These are phyloP conservation scores for Elongisporangium undulatum DNA, from an alignment of 352 stramenopile species.

Conservation along the genomic window DNA sequence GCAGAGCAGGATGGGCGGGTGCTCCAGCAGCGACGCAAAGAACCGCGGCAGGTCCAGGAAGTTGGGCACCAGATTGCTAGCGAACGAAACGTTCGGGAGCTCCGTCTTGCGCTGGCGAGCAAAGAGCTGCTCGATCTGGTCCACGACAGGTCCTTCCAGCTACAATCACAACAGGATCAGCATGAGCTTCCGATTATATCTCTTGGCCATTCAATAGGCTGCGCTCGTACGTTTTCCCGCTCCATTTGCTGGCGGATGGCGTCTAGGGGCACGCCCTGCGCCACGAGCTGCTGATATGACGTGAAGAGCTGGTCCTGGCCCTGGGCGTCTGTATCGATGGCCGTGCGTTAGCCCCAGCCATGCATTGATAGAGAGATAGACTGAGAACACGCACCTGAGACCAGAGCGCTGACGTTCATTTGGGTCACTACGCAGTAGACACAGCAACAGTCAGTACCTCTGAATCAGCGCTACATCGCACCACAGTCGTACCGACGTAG, in stretches of 20 bases:
- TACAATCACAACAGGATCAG: conserved; percentile 7
- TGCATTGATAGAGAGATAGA: background rate
- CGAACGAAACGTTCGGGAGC: conserved; percentile 4
- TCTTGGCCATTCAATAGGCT: background rate
- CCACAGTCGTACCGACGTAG: conserved; percentile 27
- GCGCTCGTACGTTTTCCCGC: conserved; percentile 47
- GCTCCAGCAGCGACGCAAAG: conserved; percentile 40
- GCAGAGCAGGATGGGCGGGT: conserved; percentile 60
- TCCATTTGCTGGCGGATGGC: conserved; percentile 69
- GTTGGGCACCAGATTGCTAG: conserved; percentile 42
- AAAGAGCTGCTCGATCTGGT: conserved; percentile 51
- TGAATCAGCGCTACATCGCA: background rate
- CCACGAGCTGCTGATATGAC: conserved; percentile 58
- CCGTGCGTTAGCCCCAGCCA: background rate
- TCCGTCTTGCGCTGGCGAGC: conserved; percentile 31
- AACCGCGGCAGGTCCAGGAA: conserved; percentile 45
- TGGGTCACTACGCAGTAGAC: background rate
- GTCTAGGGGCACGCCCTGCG: conserved; percentile 52
- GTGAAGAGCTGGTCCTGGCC: conserved; percentile 43
- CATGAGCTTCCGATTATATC: background rate
- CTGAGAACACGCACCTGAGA: background rate
- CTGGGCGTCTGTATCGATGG: conserved; percentile 15
- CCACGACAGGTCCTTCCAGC: conserved; percentile 26
- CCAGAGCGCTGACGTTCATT: conserved; percentile 1
- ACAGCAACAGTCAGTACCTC: background rate